A percentile compares a stretch with the other conserved stretches of the same genome.
These are phyloP conservation scores for Vicia faba DNA, from an alignment of 306 rosid genomes.

Conservation along the genomic window DNA sequence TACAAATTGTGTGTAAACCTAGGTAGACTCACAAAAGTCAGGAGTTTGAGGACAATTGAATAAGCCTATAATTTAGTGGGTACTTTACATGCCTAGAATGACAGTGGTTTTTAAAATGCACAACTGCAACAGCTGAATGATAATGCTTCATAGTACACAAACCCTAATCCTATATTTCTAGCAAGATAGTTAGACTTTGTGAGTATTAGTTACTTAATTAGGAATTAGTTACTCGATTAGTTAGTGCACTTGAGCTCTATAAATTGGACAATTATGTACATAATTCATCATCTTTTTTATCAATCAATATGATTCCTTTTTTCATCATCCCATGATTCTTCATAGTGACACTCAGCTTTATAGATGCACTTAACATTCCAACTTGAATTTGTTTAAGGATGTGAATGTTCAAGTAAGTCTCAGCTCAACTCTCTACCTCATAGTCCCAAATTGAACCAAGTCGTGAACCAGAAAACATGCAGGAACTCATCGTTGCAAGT, in stretches of 20 bases:
- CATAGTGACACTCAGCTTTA: too few relatives aligned
- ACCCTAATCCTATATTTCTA: neutral
- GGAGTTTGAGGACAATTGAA: neutral
- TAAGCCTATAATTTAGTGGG: neutral
- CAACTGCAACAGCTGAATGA: neutral
- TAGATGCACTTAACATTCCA: neutral
- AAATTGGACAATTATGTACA: too few relatives aligned
- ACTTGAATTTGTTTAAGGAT: neutral
- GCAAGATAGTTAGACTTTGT: too few relatives aligned
- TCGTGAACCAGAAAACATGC: neutral
- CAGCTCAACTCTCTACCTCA: neutral
- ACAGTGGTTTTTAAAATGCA: neutral
- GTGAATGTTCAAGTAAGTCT: neutral
- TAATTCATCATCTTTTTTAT: too few relatives aligned
- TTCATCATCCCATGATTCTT: too few relatives aligned
- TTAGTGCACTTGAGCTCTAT: neutral
- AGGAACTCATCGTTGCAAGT: neutral
- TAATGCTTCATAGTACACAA: neutral
- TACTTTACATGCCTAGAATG: conserved; percentile 3
- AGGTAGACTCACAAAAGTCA: neutral
- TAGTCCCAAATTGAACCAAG: neutral
- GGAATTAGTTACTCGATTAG: too few relatives aligned
- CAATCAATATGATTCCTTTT: too few relatives aligned
- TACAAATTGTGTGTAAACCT: neutral
- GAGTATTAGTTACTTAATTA: too few relatives aligned